A percentile compares a stretch with the other conserved stretches of the same genome.
phyloP scores from a whole-genome alignment of 768 basidiomycete genomes.

The Hortiboletus campestris region DNA sequence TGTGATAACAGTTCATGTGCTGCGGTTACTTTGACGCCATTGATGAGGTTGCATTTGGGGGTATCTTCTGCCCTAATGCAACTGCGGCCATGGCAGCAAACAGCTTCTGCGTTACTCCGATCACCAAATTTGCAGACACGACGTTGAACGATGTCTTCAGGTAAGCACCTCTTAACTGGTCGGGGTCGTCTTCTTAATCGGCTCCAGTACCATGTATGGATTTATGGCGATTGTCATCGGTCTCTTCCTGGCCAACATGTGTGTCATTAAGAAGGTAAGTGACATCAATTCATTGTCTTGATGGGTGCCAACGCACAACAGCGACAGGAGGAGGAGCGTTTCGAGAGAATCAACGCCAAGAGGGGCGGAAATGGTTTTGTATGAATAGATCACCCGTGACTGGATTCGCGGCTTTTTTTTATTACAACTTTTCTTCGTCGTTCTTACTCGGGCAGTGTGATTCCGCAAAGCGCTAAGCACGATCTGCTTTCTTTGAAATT shows the following conservation, averaged over 20 bases:
- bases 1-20: slow-evolving; percentile 58
- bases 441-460: neutral
- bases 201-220: slow-evolving; percentile 64
- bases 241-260: slow-evolving; percentile 77
- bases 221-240: slow-evolving; percentile 78
- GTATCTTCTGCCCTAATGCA: slow-evolving; percentile 54
- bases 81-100: slow-evolving; percentile 33
- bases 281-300: neutral
- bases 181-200: neutral
- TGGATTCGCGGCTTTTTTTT: neutral
- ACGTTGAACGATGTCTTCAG: slow-evolving; percentile 83
- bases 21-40: slow-evolving; percentile 83
- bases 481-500: neutral
- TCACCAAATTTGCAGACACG: slow-evolving; percentile 65
- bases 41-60: slow-evolving; percentile 57
- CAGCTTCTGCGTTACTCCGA: slow-evolving; percentile 71
- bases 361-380: slow-evolving; percentile 86
- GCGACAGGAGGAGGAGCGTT: slow-evolving; percentile 79
- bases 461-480: slow-evolving; percentile 3
- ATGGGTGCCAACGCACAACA: slow-evolving; percentile 31
- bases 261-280: slow-evolving; percentile 76
- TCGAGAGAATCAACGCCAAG: slow-evolving; percentile 87
- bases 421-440: neutral
- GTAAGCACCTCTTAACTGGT: slow-evolving; percentile 37
- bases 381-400: slow-evolving; percentile 34